These are phyloP conservation scores for Crithidia acanthocephali DNA, from an alignment of 208 protist genomes.

Conservation along the genomic window DNA sequence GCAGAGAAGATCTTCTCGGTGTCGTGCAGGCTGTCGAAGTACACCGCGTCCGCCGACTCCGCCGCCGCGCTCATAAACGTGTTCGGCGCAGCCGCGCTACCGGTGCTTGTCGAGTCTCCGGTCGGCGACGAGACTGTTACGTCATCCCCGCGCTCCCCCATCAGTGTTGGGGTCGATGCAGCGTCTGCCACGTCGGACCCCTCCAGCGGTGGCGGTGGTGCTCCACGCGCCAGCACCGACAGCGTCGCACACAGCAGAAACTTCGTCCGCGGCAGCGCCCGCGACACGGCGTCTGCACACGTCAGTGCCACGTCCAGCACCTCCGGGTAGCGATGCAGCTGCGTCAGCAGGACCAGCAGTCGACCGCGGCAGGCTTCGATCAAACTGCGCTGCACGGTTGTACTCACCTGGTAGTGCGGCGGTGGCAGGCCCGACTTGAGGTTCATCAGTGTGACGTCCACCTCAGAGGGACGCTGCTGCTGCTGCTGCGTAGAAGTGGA, in stretches of 20 bases:
- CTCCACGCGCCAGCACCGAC: conserved; percentile 59
- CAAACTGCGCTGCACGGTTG: conserved; percentile 46
- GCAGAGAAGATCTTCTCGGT: conserved; percentile 63
- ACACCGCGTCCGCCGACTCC: conserved; percentile 37
- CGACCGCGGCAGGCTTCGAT: conserved; percentile 57
- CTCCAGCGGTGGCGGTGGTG: background rate
- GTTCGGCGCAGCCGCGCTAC: background rate
- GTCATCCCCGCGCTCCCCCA: background rate
- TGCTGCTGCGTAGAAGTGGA: background rate
- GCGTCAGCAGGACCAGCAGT: conserved; percentile 49
- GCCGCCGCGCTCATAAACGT: conserved; percentile 2
- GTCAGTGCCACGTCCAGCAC: conserved; percentile 41
- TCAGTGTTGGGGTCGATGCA: background rate
- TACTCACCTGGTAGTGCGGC: conserved; percentile 24
- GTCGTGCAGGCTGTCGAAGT: conserved; percentile 79
- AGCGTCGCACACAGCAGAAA: conserved; percentile 66
- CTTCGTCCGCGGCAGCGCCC: conserved; percentile 41
- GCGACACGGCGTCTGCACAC: conserved; percentile 17
- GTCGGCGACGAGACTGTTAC: background rate
- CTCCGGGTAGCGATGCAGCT: conserved; percentile 50
- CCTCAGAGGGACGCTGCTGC: background rate
- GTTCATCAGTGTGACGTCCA: background rate
- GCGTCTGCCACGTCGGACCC: background rate
- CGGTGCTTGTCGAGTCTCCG: background rate
- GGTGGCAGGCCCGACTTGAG: conserved; percentile 9